phyloP scores from a whole-genome alignment of 2,329 filamentous ascomycete species.

The Acephala macrosclerotiorum region DNA sequence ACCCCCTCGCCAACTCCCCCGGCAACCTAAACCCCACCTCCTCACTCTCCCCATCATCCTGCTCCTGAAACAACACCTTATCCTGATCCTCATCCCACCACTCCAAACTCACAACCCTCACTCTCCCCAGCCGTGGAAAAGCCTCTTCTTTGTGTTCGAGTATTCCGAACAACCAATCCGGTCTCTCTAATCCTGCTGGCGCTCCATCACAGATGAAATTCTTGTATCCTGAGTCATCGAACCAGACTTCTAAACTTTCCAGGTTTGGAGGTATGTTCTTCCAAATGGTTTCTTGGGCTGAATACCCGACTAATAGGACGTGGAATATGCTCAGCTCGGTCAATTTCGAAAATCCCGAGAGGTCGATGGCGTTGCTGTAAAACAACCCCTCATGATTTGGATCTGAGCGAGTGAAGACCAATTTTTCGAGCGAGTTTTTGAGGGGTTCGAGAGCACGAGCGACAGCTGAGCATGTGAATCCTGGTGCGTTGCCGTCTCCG shows the following conservation, averaged over 20 bases:
- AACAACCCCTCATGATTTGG: conserved; percentile 1
- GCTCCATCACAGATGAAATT: background rate
- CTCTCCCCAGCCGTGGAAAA: background rate
- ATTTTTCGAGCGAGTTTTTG: background rate
- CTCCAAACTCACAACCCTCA: background rate
- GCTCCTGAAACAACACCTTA: too few relatives aligned
- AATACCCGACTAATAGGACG: background rate
- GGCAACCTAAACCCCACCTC: background rate
- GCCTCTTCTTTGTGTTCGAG: background rate
- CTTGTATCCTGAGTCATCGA: background rate
- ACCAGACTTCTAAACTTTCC: conserved; percentile 1
- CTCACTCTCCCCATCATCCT: background rate
- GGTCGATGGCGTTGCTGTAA: background rate
- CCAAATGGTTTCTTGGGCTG: background rate
- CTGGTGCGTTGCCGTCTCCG: background rate
- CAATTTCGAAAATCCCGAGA: background rate
- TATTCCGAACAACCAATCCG: conserved; percentile 1
- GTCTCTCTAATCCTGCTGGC: background rate
- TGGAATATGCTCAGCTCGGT: background rate
- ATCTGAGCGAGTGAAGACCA: background rate
- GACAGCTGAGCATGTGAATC: background rate
- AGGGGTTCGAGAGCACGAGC: background rate
- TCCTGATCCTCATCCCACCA: background rate
- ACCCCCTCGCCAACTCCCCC: background rate
- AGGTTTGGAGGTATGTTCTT: background rate